Evolutionary conservation across 257 asterid species (phyloP).

Genomic region (Solanum arcanum): DNA sequence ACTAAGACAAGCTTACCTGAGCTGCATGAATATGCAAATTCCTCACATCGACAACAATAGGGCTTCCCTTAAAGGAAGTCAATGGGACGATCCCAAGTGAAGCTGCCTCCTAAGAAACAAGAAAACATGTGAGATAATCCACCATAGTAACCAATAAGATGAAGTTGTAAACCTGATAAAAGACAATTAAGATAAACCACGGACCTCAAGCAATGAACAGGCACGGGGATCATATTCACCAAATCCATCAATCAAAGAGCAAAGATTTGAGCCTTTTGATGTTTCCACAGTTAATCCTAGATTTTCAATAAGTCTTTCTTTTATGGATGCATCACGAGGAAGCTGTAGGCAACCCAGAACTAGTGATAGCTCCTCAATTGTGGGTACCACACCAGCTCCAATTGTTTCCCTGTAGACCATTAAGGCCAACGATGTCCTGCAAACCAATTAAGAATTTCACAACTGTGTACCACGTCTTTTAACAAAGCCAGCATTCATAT

Average conservation of each 20-base stretch:
- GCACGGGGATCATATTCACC: slow-evolving; percentile 98
- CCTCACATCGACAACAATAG: slow-evolving; percentile 60
- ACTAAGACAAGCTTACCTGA: slow-evolving; percentile 47
- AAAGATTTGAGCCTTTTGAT: slow-evolving; percentile 42
- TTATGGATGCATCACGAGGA: slow-evolving; percentile 61
- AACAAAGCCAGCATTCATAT: background rate
- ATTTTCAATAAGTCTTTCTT: slow-evolving; percentile 66
- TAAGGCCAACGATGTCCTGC: slow-evolving; percentile 92
- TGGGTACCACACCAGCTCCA: slow-evolving; percentile 60
- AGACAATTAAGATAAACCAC: background rate
- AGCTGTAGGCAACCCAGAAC: slow-evolving; percentile 84
- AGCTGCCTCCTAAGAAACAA: slow-evolving; percentile 69
- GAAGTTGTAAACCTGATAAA: slow-evolving; percentile 1
- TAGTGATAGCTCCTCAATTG: slow-evolving; percentile 64
- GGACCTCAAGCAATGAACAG: slow-evolving; percentile 80
- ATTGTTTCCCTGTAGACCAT: slow-evolving; percentile 82
- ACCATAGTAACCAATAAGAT: slow-evolving; percentile 4
- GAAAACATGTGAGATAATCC: slow-evolving; percentile 2
- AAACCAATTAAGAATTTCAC: slow-evolving; percentile 10
- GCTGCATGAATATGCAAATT: slow-evolving; percentile 51
- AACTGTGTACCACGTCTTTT: background rate
- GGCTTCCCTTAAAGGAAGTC: slow-evolving; percentile 54
- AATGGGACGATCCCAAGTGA: slow-evolving; percentile 70
- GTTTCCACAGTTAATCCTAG: slow-evolving; percentile 37
- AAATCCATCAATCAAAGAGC: slow-evolving; percentile 81